A percentile compares a stretch with the other conserved stretches of the same genome.
These are phyloP conservation scores for Candida manassasensis DNA, from an alignment of 805 yeast species.

Conservation along the genomic window DNA sequence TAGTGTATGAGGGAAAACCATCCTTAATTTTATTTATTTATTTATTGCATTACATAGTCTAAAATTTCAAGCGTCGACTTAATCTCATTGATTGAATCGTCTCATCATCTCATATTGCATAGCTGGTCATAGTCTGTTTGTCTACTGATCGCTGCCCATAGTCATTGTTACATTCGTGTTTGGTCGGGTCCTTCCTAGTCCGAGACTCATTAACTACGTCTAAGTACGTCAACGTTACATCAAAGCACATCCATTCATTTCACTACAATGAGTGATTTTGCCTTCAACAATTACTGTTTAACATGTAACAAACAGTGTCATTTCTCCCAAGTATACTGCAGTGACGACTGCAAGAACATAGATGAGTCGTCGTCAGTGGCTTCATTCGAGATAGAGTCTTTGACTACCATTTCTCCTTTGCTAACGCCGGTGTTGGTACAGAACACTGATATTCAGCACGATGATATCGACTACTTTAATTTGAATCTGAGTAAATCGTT, in stretches of 20 bases:
- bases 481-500: slow-evolving; percentile 16
- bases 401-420: slow-evolving; percentile 26
- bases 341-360: slow-evolving; percentile 25
- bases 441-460: slow-evolving; percentile 9
- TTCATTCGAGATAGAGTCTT: slow-evolving; percentile 9
- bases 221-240: too few relatives aligned
- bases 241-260: not conserved
- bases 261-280: slow-evolving; percentile 32
- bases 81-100: not conserved
- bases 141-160: not conserved
- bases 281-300: slow-evolving; percentile 36
- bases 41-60: too few relatives aligned
- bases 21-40: too few relatives aligned
- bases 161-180: not conserved
- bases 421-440: slow-evolving; percentile 33
- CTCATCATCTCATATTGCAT: not conserved
- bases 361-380: slow-evolving; percentile 6
- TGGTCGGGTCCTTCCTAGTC: too few relatives aligned
- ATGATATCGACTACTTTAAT: slow-evolving; percentile 20
- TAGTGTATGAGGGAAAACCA: not conserved
- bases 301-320: slow-evolving; percentile 30
- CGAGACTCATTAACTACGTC: too few relatives aligned
- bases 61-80: too few relatives aligned
- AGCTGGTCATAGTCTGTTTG: not conserved
- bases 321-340: slow-evolving; percentile 22